Percentiles rank a stretch among this genome's conserved stretches.
These are phyloP conservation scores for Venturia pyrina DNA, from an alignment of 2,329 filamentous ascomycete genomes.

Conservation along the genomic window DNA sequence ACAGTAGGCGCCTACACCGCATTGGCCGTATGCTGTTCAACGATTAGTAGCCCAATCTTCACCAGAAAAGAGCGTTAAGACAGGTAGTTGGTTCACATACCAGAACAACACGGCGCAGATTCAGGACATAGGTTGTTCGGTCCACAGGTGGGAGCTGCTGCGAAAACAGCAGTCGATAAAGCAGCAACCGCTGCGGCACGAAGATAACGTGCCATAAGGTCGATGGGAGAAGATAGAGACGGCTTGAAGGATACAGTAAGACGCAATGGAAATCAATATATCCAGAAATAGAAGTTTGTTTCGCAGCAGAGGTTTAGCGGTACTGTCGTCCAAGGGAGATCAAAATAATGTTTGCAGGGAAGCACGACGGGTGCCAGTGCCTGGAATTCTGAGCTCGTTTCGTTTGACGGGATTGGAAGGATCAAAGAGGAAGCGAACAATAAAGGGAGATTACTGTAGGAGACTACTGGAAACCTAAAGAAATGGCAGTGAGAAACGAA, in stretches of 20 bases:
- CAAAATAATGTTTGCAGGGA: neutral
- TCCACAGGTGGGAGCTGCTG: slow-evolving; percentile 29
- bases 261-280: neutral
- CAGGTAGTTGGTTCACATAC: slow-evolving; percentile 19
- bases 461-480: neutral
- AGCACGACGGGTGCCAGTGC: neutral
- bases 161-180: slow-evolving; percentile 17
- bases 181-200: slow-evolving; percentile 13
- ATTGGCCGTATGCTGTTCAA: slow-evolving; percentile 72
- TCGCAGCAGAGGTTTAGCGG: neutral
- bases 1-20: slow-evolving; percentile 89
- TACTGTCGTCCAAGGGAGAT: neutral
- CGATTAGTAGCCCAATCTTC: too few relatives aligned
- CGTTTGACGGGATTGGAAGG: neutral
- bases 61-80: too few relatives aligned
- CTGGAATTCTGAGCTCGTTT: neutral
- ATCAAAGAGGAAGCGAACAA: neutral
- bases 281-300: neutral
- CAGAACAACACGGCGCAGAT: slow-evolving; percentile 35
- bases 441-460: neutral
- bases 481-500: neutral
- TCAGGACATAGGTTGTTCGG: slow-evolving; percentile 55
- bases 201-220: slow-evolving; percentile 6
- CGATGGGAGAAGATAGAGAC: neutral
- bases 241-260: neutral